phyloP scores from a whole-genome alignment of 192 early-diverging fungal genomes.

The Entomortierella chlamydospora region DNA sequence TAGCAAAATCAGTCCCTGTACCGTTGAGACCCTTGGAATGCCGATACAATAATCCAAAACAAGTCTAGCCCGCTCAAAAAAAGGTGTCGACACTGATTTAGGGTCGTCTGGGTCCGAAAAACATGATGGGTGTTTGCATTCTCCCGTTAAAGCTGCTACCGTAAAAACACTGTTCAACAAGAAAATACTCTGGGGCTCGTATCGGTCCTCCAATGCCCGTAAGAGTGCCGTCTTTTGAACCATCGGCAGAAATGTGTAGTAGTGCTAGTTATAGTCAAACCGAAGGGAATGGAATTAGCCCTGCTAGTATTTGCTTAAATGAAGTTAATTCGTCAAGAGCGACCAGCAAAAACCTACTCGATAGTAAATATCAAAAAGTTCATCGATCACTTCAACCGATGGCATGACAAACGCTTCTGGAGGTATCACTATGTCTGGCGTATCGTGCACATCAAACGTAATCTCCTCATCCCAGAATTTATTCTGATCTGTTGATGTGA shows the following conservation, averaged over 20 bases:
- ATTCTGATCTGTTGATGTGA: constrained; percentile 42
- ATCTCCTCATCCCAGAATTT: constrained; percentile 53
- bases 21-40: constrained; percentile 38
- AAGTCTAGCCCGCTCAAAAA: constrained; percentile 59
- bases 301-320: too few species aligned
- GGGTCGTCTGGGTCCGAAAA: constrained; percentile 28
- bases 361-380: constrained; percentile 49
- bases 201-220: constrained; percentile 44
- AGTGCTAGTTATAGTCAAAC: constrained; percentile 17
- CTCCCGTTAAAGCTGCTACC: constrained; percentile 34
- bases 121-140: constrained; percentile 28
- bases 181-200: constrained; percentile 46
- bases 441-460: constrained; percentile 45
- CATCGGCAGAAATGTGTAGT: constrained; percentile 40
- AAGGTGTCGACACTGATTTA: constrained; percentile 57
- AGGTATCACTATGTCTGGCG: constrained; percentile 25
- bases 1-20: constrained; percentile 39
- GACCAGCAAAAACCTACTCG: constrained; percentile 13
- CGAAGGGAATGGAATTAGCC: background rate
- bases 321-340: too few species aligned
- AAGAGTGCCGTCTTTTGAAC: constrained; percentile 41
- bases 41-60: constrained; percentile 50
- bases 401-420: constrained; percentile 34
- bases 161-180: constrained; percentile 48
- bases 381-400: constrained; percentile 33